Percentiles rank a stretch among this genome's conserved stretches.
Evolutionary conservation across 2,329 filamentous ascomycete genomes (phyloP).

Genomic region (Colletotrichum sp.): DNA sequence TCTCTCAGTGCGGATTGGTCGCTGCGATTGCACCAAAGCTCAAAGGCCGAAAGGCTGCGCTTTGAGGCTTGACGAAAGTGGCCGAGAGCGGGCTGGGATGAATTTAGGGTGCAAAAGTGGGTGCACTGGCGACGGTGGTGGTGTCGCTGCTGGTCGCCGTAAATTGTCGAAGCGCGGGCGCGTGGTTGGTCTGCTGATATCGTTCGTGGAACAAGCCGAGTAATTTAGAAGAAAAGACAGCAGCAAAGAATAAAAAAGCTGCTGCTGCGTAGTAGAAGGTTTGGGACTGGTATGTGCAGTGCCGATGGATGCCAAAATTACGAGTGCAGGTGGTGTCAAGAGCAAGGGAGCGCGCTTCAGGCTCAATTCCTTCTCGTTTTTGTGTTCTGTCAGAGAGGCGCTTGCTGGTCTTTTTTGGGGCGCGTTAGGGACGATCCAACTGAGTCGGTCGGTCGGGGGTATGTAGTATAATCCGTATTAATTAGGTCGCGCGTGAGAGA

Average conservation of each 20-base stretch:
- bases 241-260: background rate
- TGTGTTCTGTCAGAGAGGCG: background rate
- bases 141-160: slow-evolving; percentile 4
- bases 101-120: slow-evolving; percentile 7
- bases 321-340: slow-evolving; percentile 15
- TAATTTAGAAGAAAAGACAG: background rate
- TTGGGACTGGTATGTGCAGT: slow-evolving; percentile 11
- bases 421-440: background rate
- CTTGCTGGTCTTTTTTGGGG: background rate
- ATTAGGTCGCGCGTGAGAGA: background rate
- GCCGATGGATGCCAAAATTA: slow-evolving; percentile 11
- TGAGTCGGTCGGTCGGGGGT: background rate
- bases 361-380: background rate
- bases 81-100: slow-evolving; percentile 18
- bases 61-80: slow-evolving; percentile 19
- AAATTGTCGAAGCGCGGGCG: slow-evolving; percentile 6
- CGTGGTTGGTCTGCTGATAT: slow-evolving; percentile 9
- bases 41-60: slow-evolving; percentile 6
- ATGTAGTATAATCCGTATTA: background rate
- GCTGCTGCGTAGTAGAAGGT: background rate
- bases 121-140: background rate
- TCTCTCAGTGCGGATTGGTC: background rate
- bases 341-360: slow-evolving; percentile 5
- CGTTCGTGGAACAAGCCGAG: slow-evolving; percentile 1
- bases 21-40: background rate